These are phyloP conservation scores for Sugiyamaella chiloensis DNA, from an alignment of 805 yeast species.

Conservation along the genomic window DNA sequence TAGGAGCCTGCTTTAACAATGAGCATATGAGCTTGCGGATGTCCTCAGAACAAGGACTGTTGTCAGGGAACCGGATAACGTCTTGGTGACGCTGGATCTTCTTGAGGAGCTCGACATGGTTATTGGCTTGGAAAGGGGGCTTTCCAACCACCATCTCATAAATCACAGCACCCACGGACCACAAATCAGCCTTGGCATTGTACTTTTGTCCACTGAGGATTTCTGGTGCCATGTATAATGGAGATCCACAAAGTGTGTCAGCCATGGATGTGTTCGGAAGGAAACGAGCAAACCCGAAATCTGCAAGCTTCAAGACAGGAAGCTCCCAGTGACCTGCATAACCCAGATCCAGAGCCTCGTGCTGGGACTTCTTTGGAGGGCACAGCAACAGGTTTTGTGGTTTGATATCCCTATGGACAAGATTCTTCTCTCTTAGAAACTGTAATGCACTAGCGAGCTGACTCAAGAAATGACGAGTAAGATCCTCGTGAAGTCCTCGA, in stretches of 20 bases:
- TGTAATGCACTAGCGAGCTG: conserved; percentile 82
- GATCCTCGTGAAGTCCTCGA: conserved; percentile 72
- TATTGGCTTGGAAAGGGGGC: conserved; percentile 93
- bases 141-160: conserved; percentile 96
- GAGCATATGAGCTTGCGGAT: conserved; percentile 70
- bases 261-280: conserved; percentile 92
- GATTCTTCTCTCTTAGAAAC: conserved; percentile 75
- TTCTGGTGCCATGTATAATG: conserved; percentile 98
- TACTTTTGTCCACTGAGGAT: conserved; percentile 90
- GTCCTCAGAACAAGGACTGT: conserved; percentile 58
- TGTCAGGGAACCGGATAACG: conserved; percentile 69
- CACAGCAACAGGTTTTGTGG: conserved; percentile 83
- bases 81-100: conserved; percentile 83
- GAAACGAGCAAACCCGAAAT: conserved; percentile 95
- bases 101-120: conserved; percentile 84
- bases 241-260: conserved; percentile 96
- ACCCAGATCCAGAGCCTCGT: conserved; percentile 52
- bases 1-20: conserved; percentile 77
- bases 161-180: conserved; percentile 97
- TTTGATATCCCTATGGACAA: conserved; percentile 93
- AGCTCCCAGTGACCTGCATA: conserved; percentile 82
- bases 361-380: conserved; percentile 71
- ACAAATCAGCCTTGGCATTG: conserved; percentile 93
- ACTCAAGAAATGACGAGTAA: conserved; percentile 80
- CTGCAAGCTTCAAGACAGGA: conserved; percentile 91